Conservation (phyloP, 345 rosid species). For the Eucalyptus virginea region DNA sequence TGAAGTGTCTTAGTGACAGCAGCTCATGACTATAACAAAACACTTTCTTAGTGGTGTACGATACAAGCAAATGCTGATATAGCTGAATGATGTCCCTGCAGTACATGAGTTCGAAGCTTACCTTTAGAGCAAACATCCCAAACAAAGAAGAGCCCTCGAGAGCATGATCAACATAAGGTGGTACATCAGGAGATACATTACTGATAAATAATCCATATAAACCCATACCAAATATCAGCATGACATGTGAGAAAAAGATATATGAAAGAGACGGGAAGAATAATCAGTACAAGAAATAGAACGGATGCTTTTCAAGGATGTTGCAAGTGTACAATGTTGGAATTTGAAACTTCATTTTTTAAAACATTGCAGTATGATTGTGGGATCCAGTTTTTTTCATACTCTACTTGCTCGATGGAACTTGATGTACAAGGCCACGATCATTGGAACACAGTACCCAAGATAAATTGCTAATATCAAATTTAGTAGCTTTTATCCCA, state of each 20-base stretch:
- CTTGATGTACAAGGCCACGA: not conserved
- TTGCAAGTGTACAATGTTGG: not conserved
- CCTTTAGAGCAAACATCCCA: constrained; percentile 94
- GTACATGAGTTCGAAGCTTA: not conserved
- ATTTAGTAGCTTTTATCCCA: not conserved
- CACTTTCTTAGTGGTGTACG: not conserved
- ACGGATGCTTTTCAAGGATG: not conserved
- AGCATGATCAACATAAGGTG: constrained; percentile 51
- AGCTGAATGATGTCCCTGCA: not conserved
- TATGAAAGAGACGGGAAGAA: not conserved
- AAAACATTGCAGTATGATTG: not conserved
- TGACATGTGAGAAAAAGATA: not conserved
- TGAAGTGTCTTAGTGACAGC: not conserved
- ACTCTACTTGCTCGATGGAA: not conserved
- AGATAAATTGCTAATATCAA: not conserved
- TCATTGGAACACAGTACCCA: not conserved
- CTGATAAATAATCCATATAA: constrained; percentile 80
- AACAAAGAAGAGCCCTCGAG: constrained; percentile 73
- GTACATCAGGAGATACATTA: constrained; percentile 24
- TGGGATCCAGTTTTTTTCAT: not conserved
- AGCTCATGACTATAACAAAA: not conserved
- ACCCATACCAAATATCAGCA: constrained; percentile 93
- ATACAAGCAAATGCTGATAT: too few relatives aligned
- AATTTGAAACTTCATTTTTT: not conserved
- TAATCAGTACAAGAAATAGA: not conserved